Evolutionary conservation across 495 filamentous ascomycete species (phyloP), one percentile per base, ranked within the genome.

Genomic region (Amniculicola lignicola): DNA sequence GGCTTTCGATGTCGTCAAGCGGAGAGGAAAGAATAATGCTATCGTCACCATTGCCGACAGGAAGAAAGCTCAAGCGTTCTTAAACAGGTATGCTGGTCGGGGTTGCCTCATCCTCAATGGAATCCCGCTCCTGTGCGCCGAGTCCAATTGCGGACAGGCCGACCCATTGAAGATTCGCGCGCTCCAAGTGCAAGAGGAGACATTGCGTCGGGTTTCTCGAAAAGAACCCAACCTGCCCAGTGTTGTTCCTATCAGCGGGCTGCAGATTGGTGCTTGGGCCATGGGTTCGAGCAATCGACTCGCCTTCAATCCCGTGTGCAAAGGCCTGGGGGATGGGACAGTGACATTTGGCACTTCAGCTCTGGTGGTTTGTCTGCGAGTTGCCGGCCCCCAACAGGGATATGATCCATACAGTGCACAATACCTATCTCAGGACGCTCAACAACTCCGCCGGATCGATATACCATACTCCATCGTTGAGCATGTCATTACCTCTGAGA

Each of bases 401-500:
- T 36, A 29, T 40, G 24, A 52, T 25, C 7, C 7, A 33, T n/a
- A n/a, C n/a, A n/a, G n/a, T n/a, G n/a, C n/a, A n/a, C n/a, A n/a
- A n/a, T n/a, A n/a, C n/a, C n/a, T n/a, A n/a, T n/a, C n/a, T n/a
- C n/a, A n/a, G n/a, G n/a, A n/a, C n/a, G 23, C 31, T 24, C n/a
- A 29, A 11, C 10, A 9, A 15, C 33, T 4, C 10, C 40, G 36
- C 38, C 19, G 51, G 27, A 22, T 55, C 41, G 51, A 55, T 39
- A 55, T 55, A 19, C 18, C 27, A 2, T 47, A 55, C 25, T 2
- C 15, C 29, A 47, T 36, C 25, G 15, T 55, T 42, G 51, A 55
- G 6, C 33, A 55, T 27, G 22, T 47, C 27, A 16, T 55, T 38
- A 3, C 16, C 14, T 55, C 51, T 4, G 4, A 27, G 7, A 33